phyloP scores from a whole-genome alignment of 2,329 filamentous ascomycete species.

The Albophoma yamanashiensis region DNA sequence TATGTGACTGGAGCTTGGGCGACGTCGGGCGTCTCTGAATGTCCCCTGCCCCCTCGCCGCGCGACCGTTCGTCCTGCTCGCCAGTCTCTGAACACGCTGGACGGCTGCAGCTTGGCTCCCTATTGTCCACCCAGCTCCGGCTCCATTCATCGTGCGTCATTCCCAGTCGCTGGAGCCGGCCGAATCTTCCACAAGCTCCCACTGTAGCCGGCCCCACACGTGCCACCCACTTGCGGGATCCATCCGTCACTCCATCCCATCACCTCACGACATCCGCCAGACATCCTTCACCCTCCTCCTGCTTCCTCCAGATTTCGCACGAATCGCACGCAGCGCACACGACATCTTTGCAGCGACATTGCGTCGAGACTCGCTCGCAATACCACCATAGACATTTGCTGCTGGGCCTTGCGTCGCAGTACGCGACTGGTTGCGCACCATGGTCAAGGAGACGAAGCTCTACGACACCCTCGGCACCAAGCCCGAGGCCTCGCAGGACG shows the following conservation, averaged over 20 bases:
- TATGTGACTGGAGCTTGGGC: background rate
- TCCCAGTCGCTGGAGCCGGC: background rate
- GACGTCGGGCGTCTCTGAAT: background rate
- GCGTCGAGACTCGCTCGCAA: background rate
- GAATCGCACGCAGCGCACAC: background rate
- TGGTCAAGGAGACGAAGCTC: constrained; percentile 93
- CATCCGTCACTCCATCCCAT: background rate
- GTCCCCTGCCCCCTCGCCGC: background rate
- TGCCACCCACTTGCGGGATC: background rate
- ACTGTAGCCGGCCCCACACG: constrained; percentile 8
- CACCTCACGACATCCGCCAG: background rate
- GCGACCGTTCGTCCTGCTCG: background rate
- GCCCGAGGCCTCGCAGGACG: constrained; percentile 74
- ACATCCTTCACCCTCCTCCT: background rate
- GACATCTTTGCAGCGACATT: background rate
- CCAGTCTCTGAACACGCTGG: background rate
- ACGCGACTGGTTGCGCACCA: constrained; percentile 31
- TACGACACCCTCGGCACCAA: constrained; percentile 80
- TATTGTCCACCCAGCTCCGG: background rate
- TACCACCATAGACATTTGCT: background rate
- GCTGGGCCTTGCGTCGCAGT: background rate
- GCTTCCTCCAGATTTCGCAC: background rate
- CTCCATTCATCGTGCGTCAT: background rate
- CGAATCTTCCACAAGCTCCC: constrained; percentile 23
- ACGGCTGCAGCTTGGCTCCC: background rate